A percentile compares a stretch with the other conserved stretches of the same genome.
Conservation (phyloP, 305 asterid genomes). For the Fraxinus xanthoxyloides region DNA sequence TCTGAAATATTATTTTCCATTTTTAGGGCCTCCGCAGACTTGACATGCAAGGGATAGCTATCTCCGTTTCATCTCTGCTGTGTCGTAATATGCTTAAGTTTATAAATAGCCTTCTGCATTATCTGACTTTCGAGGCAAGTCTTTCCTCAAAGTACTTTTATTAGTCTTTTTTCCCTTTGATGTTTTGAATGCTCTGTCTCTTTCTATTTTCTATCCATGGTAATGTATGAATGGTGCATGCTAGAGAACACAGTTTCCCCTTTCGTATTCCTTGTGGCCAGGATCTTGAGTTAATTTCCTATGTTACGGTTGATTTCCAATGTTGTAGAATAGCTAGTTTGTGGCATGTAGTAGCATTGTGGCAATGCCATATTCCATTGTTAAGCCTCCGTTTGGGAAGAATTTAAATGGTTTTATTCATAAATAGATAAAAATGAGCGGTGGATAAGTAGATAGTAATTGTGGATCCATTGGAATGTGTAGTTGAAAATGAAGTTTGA, state of each 20-base stretch:
- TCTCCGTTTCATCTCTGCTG: conserved; percentile 86
- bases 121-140: conserved; percentile 91
- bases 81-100: conserved; percentile 96
- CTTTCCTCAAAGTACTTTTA: background rate
- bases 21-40: conserved; percentile 81
- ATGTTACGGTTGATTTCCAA: background rate
- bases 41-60: conserved; percentile 95
- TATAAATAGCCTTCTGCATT: conserved; percentile 91
- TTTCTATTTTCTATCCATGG: background rate
- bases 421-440: background rate
- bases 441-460: background rate
- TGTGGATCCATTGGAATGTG: background rate
- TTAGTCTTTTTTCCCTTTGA: conserved; percentile 2
- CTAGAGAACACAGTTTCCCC: background rate
- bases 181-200: conserved; percentile 8
- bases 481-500: background rate
- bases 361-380: conserved; percentile 1
- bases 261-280: background rate
- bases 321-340: background rate
- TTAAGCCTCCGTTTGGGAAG: background rate
- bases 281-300: background rate
- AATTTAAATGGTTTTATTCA: background rate
- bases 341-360: conserved; percentile 10
- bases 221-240: background rate
- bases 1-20: conserved; percentile 16